A percentile compares a stretch with the other conserved stretches of the same genome.
phyloP scores from a whole-genome alignment of 306 rosid species.

The Prunus mira region DNA sequence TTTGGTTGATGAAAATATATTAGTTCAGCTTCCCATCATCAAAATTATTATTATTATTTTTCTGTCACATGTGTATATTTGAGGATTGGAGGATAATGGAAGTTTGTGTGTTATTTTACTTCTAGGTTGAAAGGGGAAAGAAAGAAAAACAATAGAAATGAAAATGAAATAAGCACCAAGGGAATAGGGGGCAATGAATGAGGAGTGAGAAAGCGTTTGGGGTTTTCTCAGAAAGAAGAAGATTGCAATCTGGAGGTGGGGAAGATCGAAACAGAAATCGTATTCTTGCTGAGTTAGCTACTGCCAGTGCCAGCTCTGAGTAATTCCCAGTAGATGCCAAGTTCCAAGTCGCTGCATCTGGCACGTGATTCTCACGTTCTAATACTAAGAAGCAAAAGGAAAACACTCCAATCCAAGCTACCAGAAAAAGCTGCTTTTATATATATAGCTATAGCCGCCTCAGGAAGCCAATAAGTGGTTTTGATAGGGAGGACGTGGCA shows the following conservation, averaged over 20 bases:
- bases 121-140: neutral
- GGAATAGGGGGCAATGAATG: neutral
- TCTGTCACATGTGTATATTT: neutral
- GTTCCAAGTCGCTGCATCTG: too few species aligned
- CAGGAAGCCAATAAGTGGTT: constrained; percentile 15
- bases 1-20: neutral
- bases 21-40: neutral
- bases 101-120: neutral
- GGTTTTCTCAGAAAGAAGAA: neutral
- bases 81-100: neutral
- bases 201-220: neutral
- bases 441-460: constrained; percentile 19
- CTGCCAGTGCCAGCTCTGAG: constrained; percentile 10
- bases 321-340: neutral
- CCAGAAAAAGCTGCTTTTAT: neutral
- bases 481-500: constrained; percentile 5
- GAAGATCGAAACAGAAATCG: neutral
- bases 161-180: too few species aligned
- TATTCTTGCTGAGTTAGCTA: neutral
- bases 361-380: constrained; percentile 33
- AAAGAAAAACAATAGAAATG: neutral
- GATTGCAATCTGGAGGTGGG: constrained; percentile 3
- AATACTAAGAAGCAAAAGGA: neutral
- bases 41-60: neutral
- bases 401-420: neutral